Percentiles rank a stretch among this genome's conserved stretches.
Conservation (phyloP, 805 yeast species). For the Huiozyma naganishii region DNA sequence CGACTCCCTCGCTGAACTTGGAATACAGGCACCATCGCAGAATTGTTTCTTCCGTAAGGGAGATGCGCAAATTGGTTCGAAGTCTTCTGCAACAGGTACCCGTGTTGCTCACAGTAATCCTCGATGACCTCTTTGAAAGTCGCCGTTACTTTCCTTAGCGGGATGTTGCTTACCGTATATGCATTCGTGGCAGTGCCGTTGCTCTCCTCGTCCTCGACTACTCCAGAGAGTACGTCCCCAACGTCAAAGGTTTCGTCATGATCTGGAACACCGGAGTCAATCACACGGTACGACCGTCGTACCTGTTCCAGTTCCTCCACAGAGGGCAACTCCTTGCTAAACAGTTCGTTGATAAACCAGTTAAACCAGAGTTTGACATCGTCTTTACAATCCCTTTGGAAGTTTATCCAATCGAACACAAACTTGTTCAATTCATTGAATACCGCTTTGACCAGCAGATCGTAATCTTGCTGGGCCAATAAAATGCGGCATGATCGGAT, state of each 20-base stretch:
- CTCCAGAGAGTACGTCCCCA: not conserved
- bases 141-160: constrained; percentile 28
- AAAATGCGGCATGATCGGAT: constrained; percentile 8
- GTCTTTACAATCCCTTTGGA: constrained; percentile 5
- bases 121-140: constrained; percentile 59
- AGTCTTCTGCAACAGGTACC: constrained; percentile 26
- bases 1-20: constrained; percentile 4
- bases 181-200: not conserved
- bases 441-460: constrained; percentile 5
- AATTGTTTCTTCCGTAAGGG: constrained; percentile 21
- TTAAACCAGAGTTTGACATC: constrained; percentile 16
- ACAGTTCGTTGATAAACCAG: constrained; percentile 12
- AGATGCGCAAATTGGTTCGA: constrained; percentile 10
- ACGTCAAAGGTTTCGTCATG: constrained; percentile 16
- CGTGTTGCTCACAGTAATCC: constrained; percentile 43
- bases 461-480: constrained; percentile 7
- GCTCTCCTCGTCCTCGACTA: not conserved
- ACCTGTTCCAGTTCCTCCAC: not conserved
- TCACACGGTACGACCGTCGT: not conserved
- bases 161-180: constrained; percentile 25
- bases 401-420: constrained; percentile 18
- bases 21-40: constrained; percentile 17
- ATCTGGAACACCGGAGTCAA: not conserved
- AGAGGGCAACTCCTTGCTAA: not conserved
- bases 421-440: constrained; percentile 18